Evolutionary conservation across 129 eudicot genomes (phyloP).

Genomic region (Flaveria robusta): DNA sequence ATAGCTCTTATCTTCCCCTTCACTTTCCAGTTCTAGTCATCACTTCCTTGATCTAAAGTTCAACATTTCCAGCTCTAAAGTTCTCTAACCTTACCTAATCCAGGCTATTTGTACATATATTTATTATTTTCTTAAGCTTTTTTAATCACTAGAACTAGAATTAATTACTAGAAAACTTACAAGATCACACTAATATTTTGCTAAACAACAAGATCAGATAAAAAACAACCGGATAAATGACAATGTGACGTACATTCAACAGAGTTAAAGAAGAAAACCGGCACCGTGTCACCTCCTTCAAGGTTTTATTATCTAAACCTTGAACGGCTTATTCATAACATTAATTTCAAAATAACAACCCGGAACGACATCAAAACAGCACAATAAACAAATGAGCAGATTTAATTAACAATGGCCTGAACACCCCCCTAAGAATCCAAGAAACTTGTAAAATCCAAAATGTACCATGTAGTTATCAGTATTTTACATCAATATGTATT

Average conservation of each 20-base stretch:
- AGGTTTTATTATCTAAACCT: no score
- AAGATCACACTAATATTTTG: no score
- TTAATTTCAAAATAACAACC: no score
- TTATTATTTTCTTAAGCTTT: not conserved
- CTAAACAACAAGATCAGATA: no score
- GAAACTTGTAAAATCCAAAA: not conserved
- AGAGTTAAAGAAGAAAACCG: no score
- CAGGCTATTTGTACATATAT: slow-evolving; percentile 19
- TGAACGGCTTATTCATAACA: no score
- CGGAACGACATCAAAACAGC: not conserved
- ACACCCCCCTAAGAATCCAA: not conserved
- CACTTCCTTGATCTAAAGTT: slow-evolving; percentile 33
- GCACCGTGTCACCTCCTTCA: no score
- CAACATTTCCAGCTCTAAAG: slow-evolving; percentile 68
- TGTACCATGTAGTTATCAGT: not conserved
- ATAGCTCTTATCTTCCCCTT: slow-evolving; percentile 41
- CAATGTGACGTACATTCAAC: no score
- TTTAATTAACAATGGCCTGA: not conserved
- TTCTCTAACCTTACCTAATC: slow-evolving; percentile 39
- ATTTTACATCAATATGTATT: not conserved
- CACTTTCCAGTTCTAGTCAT: slow-evolving; percentile 40
- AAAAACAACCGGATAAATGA: no score
- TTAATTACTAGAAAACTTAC: no score
- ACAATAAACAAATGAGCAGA: not conserved
- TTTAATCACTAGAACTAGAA: not conserved